Base-by-base conservation (phyloP, 768 basidiomycete species). In the Kwoniella mangroviensis region DNA sequence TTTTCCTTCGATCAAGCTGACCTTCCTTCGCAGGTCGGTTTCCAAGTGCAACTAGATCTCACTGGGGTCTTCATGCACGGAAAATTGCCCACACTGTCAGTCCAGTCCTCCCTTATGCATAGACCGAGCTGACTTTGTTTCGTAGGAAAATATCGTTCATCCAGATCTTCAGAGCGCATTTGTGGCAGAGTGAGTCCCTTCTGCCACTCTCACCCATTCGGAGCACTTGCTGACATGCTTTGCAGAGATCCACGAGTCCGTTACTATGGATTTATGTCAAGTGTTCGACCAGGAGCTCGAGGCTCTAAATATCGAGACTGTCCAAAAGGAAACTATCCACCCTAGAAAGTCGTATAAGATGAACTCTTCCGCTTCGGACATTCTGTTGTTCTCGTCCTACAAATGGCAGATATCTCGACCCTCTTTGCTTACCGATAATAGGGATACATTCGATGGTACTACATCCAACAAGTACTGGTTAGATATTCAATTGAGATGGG, bases 311-410 rank as follows among this genome's bases (percentile, higher is more conserved):
- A 99, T 99, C 76, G 97, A 98, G 86, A 98, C 95, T 0, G 97
- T 99, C 0, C 97, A 98, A 84, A 99, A 99, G 84, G 97, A 99
- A 84, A 98, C 97, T 0, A 99, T 99, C 71, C 97, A 97, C 83
- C 96, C 96, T 77, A 92, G 96, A 85, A 98, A 98, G 87, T 97
- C 94, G 87, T 99, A 99, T 89, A 99, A 99, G 89, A 98, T 99
- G 97, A 99, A 99, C 85, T 97, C 94, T 9, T 96, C 94, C n/a
- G 98, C 96, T 74, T 96, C 96, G 62, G 97, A 99, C 80, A 96
- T 99, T 80, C 86, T 99, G 21, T 87, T 99, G 61, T 98, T 99
- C 88, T 97, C 94, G 13, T 91, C 92, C 1, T 82, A 82, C 71
- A 82, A 92, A 88, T 99, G 97, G 97, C 98, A 97, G 83, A 97